Conservation (phyloP, 306 rosid genomes). For the Vicia faba region DNA sequence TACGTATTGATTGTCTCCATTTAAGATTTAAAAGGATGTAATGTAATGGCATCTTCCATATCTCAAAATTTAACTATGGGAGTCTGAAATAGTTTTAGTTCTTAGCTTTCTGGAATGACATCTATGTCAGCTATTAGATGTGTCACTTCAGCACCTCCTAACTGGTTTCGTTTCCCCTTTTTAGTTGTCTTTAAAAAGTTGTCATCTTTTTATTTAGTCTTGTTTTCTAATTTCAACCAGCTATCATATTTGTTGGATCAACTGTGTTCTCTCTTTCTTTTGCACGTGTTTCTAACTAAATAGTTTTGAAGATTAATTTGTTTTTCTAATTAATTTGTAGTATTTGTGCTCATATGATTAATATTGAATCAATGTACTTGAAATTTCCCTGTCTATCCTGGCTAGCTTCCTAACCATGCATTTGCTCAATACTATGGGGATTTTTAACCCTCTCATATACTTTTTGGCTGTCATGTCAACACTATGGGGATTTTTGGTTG, state of each 20-base stretch:
- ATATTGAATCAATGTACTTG: not conserved
- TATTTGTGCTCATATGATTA: constrained; percentile 1
- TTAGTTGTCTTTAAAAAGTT: not conserved
- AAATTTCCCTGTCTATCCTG: constrained; percentile 13
- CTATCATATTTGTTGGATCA: constrained; percentile 15
- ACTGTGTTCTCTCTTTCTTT: constrained; percentile 20
- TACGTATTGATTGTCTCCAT: constrained; percentile 9
- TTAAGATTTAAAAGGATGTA: constrained; percentile 32
- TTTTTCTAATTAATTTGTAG: constrained; percentile 31
- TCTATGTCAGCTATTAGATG: constrained; percentile 10
- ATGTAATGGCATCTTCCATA: constrained; percentile 23
- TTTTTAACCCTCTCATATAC: no score
- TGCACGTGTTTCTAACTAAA: not conserved
- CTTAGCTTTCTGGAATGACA: constrained; percentile 21
- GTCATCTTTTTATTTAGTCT: constrained; percentile 4
- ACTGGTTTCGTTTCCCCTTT: constrained; percentile 14
- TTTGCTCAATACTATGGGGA: no score
- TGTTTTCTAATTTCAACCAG: constrained; percentile 1
- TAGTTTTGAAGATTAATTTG: not conserved
- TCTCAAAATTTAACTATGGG: constrained; percentile 15
- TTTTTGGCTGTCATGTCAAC: no score
- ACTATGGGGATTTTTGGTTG: no score
- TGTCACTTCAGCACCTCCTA: constrained; percentile 24
- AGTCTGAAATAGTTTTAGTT: constrained; percentile 8
- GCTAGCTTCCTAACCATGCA: not conserved